phyloP scores from a whole-genome alignment of 2,329 filamentous ascomycete genomes.

The Colletotrichum paranaense region DNA sequence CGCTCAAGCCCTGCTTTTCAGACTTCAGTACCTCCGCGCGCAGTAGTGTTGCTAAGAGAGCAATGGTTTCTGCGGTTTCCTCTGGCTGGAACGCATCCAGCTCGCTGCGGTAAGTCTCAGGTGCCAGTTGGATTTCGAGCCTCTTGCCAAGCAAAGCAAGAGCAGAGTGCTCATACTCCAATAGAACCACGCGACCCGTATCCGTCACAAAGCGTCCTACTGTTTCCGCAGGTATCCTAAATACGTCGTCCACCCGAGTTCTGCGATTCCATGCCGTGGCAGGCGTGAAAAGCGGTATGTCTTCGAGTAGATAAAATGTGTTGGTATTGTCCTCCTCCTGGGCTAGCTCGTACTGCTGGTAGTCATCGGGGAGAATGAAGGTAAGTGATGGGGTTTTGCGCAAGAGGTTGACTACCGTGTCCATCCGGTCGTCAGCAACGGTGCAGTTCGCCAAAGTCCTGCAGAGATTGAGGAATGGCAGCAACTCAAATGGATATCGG shows the following conservation, averaged over 20 bases:
- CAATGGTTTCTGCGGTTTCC: slow-evolving; percentile 78
- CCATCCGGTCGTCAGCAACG: slow-evolving; percentile 49
- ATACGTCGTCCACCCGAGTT: slow-evolving; percentile 59
- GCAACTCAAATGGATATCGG: slow-evolving; percentile 87
- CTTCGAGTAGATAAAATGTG: slow-evolving; percentile 74
- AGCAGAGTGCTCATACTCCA: slow-evolving; percentile 84
- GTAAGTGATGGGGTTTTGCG: slow-evolving; percentile 80
- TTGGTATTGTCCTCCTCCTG: slow-evolving; percentile 90
- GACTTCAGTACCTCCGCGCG: slow-evolving; percentile 58
- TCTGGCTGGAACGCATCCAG: slow-evolving; percentile 67
- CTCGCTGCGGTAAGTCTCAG: slow-evolving; percentile 64
- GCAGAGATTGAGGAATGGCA: slow-evolving; percentile 80
- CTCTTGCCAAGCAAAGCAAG: slow-evolving; percentile 83
- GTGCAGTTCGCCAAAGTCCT: slow-evolving; percentile 66
- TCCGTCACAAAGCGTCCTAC: slow-evolving; percentile 81
- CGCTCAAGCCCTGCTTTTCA: slow-evolving; percentile 37
- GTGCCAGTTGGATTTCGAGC: slow-evolving; percentile 73
- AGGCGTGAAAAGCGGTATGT: slow-evolving; percentile 72
- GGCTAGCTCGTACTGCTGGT: slow-evolving; percentile 80
- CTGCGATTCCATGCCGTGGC: slow-evolving; percentile 57
- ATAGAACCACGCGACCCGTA: slow-evolving; percentile 77
- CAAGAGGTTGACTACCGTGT: slow-evolving; percentile 72
- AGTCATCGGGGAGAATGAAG: slow-evolving; percentile 77
- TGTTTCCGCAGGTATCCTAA: slow-evolving; percentile 74
- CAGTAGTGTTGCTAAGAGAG: slow-evolving; percentile 78